Evolutionary conservation across 2,329 filamentous ascomycete genomes (phyloP), one percentile per base, ranked within the genome.

Genomic region (Ascochyta pisi): DNA sequence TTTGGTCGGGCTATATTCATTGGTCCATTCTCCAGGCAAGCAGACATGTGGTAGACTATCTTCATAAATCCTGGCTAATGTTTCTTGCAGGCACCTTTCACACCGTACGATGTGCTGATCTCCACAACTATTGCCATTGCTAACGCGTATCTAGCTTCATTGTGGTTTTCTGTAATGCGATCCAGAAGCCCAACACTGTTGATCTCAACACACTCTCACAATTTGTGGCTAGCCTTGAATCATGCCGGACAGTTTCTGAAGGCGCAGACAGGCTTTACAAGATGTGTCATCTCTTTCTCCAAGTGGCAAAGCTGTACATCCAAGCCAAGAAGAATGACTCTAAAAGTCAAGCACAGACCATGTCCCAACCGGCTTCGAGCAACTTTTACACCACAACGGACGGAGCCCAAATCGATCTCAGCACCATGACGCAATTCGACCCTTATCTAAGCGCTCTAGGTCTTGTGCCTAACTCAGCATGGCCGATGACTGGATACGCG

Each of bases 361-460:
- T 48, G 23, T 43, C 56, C 2, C 48, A 52, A 15, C 33, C 60
- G 12, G 39, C 44, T 13, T 49, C 29, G 3, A 53, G 33, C 15
- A 48, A 50, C 9, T 66, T 58, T 42, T 66, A 64, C 26, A 62
- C 56, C 1, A 49, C 62, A 6, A 24, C 58, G 6, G 55, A 61
- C 33, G 49, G 53, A 26, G 54, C 54, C 3, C 59, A 61, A 16
- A 50, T 69, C 10, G 66, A 71, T 38, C 38, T 64, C 35, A 69
- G 56, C 40, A 56, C 65, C 15, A 73, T 73, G 64, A 65, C 67
- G 7, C 68, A 73, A n/a, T 87, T 89, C 57, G 85, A 89, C 61
- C 83, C 84, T 54, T 89, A 89, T 63, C 78, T 89, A 1, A 84
- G 79, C 63, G 86, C 86, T 22, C 78, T 89, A 15, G 87, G 87